A percentile compares a stretch with the other conserved stretches of the same genome.
Evolutionary conservation across 768 basidiomycete species (phyloP).

Genomic region (Hirschioporus abietinus): DNA sequence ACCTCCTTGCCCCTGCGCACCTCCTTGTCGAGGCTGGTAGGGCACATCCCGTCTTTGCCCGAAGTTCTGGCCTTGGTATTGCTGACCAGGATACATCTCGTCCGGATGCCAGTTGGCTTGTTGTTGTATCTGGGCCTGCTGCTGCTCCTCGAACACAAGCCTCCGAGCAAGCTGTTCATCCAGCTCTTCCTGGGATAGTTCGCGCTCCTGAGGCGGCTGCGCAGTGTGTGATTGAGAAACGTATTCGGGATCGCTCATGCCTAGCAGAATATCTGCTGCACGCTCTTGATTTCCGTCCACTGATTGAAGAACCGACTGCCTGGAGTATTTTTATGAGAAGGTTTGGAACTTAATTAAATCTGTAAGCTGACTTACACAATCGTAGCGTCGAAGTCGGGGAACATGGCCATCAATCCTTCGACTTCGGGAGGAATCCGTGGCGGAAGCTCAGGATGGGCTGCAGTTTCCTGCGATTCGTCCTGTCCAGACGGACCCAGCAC

Average conservation of each 20-base stretch:
- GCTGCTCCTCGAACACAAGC: slow-evolving; percentile 57
- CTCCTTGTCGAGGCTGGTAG: slow-evolving; percentile 15
- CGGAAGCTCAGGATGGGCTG: background rate
- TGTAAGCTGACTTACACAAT: slow-evolving; percentile 45
- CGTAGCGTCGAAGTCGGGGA: slow-evolving; percentile 75
- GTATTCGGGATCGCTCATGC: slow-evolving; percentile 84
- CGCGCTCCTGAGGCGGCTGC: slow-evolving; percentile 14
- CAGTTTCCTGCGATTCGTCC: background rate
- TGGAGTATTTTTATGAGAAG: slow-evolving; percentile 20
- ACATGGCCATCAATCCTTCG: slow-evolving; percentile 56
- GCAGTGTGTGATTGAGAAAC: slow-evolving; percentile 28
- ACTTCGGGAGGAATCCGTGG: slow-evolving; percentile 33
- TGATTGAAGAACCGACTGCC: slow-evolving; percentile 67
- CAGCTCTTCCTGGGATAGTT: slow-evolving; percentile 57
- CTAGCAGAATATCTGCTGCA: slow-evolving; percentile 72
- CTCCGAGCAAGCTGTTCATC: slow-evolving; percentile 78
- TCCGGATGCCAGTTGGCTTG: slow-evolving; percentile 11
- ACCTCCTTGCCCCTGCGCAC: background rate
- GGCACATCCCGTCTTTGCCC: slow-evolving; percentile 8
- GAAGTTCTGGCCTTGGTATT: slow-evolving; percentile 1
- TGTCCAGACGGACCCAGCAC: background rate
- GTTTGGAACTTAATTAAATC: background rate
- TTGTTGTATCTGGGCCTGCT: slow-evolving; percentile 14
- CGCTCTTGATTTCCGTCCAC: slow-evolving; percentile 66
- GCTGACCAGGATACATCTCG: background rate